Base-by-base conservation (phyloP, 805 yeast genomes). In the Ogataea nonfermentans region DNA sequence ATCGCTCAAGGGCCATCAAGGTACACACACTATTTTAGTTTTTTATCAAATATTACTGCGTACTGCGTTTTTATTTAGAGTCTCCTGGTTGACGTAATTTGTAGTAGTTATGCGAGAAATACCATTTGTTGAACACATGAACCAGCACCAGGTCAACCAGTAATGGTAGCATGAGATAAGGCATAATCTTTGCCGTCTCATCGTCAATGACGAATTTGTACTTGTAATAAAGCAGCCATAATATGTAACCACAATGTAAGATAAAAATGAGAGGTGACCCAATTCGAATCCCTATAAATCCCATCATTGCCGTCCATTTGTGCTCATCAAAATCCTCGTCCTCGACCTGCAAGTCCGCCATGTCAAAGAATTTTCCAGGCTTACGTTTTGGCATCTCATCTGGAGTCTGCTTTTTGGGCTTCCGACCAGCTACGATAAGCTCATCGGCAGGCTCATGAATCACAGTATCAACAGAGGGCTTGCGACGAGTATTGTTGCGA, bases 201-300 rank as follows among this genome's bases (percentile, higher is more conserved):
- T 40, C 40, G 7, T 43, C 44, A 9, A 53, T 23, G 3, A 9
- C 22, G 25, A 54, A 49, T 1, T 46, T 49, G 29, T 46, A 44
- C 19, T 42, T 30, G 24, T 36, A 39, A 49, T 52, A 59, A 9
- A 56, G 20, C 22, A 42, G 42, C 28, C 40, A 33, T 23, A 57
- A 43, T 9, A 53, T 22, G 1, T 32, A 13, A 4, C 48, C 12
- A 22, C 57, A 53, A 33, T 61, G 65, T 2, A 41, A 6, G 7
- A 61, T 35, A 8, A 62, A 47, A 9, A 61, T 16, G 2, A 56
- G 12, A 11, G 65, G 66, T 3, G 59, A 44, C 2, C 46, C 22
- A 2, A 61, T 34, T 20, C 66, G 36, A 13, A 62, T 43, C 2
- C 40, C 28, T 2, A 55, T 33, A 32, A 52, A 62, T 3, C 65